phyloP scores from a whole-genome alignment of 345 rosid species.

The Eucalyptus cloeziana region DNA sequence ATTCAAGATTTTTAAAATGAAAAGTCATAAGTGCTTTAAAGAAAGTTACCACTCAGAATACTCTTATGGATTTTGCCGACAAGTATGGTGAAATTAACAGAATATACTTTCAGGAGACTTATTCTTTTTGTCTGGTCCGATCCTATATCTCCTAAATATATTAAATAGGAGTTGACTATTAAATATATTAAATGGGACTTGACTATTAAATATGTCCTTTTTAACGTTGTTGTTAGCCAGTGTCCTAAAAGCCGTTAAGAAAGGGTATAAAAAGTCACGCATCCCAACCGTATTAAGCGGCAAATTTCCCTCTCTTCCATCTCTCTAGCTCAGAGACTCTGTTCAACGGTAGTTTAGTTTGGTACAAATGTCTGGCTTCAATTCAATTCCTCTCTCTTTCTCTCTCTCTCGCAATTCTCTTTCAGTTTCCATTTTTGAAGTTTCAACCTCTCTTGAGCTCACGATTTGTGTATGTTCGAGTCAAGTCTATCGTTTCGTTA shows the following conservation, averaged over 20 bases:
- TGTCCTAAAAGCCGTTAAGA: background rate
- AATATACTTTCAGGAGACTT: background rate
- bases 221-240: background rate
- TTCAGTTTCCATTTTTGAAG: background rate
- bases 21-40: too few relatives aligned
- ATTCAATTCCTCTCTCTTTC: background rate
- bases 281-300: slow-evolving; percentile 2
- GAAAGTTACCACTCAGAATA: too few relatives aligned
- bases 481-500: background rate
- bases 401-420: background rate
- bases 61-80: fast-evolving
- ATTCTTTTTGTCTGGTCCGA: too few relatives aligned
- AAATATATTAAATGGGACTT: background rate
- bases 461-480: background rate
- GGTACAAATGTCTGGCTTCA: background rate
- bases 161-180: too few relatives aligned
- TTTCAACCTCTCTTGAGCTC: background rate
- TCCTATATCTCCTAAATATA: too few relatives aligned
- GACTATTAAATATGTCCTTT: fast-evolving
- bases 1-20: too few relatives aligned
- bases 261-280: background rate
- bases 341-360: background rate
- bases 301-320: slow-evolving; percentile 16
- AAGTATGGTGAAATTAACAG: background rate
- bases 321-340: background rate